Base-by-base conservation (phyloP, 2,329 filamentous ascomycete species). In the Colletotrichum sp. region DNA sequence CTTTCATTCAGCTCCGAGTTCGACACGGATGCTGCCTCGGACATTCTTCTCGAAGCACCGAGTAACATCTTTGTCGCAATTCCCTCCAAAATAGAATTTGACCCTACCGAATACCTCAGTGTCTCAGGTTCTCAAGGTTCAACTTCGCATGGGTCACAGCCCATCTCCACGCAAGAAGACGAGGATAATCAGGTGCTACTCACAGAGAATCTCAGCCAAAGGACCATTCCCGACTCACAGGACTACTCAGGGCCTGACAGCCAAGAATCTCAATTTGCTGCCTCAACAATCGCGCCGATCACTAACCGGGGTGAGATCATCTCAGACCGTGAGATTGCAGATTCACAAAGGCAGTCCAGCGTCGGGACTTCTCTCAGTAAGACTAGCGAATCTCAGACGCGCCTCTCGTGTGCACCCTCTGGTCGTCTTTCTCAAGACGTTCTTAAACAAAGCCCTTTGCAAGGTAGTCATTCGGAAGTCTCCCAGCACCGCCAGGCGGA, bases 151-250 rank as follows among this genome's bases (percentile, higher is more conserved):
- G 79, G 80, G 3, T 81, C 83, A 5, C 83, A 84, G 55, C 77
- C 82, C 16, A 26, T 87, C 10, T 81, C 82, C 6, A 82, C 84
- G 60, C 83, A 83, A 26, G 85, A 86, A 62, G 81, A 82, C 48
- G 78, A 82, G 64, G 84, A 85, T 76, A 79, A 80, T 26, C 80
- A 81, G 56, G 71, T 83, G 58, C 71, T 78, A 13, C 67, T 87
- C 71, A 76, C 81, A 21, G 79, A 81, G 6, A 78, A 81, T 30
- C 73, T 82, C 48, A 86, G 83, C 71, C 81, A 83, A 69, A 77
- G 78, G 30, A 87, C 85, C 5, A 85, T 89, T 28, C 86, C 86
- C 0, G 87, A 88, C 74, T 89, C 87, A 1, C 86, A 88, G 74
- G 86, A 85, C 6, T 72, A 69, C 48, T 71, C 73, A 12, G 65